Percentiles rank a stretch among this genome's conserved stretches.
Conservation (phyloP, 345 rosid genomes). For the Citrus sp. region DNA sequence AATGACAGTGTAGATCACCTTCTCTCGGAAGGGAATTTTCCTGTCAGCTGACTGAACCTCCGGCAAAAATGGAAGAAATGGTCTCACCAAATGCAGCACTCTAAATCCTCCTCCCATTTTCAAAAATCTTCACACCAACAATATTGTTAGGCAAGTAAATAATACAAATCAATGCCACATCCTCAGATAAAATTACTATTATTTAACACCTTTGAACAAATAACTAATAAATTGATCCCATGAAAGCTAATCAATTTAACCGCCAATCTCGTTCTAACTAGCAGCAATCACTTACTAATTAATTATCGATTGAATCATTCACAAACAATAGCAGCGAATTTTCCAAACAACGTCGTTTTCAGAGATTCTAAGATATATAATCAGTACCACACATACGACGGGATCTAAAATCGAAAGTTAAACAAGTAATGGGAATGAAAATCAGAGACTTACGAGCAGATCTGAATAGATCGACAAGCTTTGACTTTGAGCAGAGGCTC, state of each 20-base stretch:
- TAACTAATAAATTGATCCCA: too few species aligned
- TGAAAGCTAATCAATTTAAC: too few species aligned
- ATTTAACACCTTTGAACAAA: too few species aligned
- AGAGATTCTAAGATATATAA: neutral
- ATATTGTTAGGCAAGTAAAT: neutral
- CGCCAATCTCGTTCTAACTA: neutral
- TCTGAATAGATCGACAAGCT: neutral
- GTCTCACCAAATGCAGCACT: constrained; percentile 64
- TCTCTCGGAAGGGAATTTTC: constrained; percentile 67
- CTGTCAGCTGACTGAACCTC: constrained; percentile 70
- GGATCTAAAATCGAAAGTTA: neutral
- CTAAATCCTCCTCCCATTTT: constrained; percentile 72
- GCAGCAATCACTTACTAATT: neutral
- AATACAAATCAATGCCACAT: neutral
- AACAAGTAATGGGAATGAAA: neutral
- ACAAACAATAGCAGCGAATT: neutral
- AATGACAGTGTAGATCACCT: constrained; percentile 55
- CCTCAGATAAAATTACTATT: neutral
- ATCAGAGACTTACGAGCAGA: neutral
- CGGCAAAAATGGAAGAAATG: constrained; percentile 51
- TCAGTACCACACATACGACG: neutral
- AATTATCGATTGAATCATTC: neutral
- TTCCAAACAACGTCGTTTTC: neutral
- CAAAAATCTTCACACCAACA: neutral
- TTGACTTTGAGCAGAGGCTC: neutral